These are phyloP conservation scores for Wallacemonas sp. DNA, from an alignment of 208 protist species.

Conservation along the genomic window DNA sequence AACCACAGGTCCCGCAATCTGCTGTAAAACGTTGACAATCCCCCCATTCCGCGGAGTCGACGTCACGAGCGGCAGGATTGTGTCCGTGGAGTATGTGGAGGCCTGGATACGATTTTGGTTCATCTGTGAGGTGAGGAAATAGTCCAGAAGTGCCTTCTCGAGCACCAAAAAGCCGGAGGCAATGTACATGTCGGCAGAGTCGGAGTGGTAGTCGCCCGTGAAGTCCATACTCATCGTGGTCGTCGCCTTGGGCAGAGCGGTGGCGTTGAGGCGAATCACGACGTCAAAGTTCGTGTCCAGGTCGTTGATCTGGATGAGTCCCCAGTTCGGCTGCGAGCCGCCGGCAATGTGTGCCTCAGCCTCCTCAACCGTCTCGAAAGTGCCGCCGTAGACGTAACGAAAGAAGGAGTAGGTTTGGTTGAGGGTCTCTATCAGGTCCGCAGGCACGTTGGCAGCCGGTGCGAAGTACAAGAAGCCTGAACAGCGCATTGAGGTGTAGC, in stretches of 20 bases:
- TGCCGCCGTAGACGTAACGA: constrained; percentile 63
- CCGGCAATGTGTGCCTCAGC: constrained; percentile 25
- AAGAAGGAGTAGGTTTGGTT: constrained; percentile 32
- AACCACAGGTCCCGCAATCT: constrained; percentile 32
- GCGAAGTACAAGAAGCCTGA: constrained; percentile 67
- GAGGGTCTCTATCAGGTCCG: constrained; percentile 39
- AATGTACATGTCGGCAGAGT: constrained; percentile 72
- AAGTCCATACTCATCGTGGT: constrained; percentile 38
- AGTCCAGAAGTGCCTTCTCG: constrained; percentile 64
- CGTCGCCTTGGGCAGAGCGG: constrained; percentile 41
- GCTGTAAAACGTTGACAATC: constrained; percentile 29
- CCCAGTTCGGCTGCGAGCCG: constrained; percentile 33
- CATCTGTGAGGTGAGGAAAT: constrained; percentile 26
- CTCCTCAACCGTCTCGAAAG: constrained; percentile 57
- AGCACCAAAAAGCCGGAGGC: constrained; percentile 71
- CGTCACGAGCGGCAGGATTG: constrained; percentile 30
- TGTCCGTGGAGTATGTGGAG: constrained; percentile 13
- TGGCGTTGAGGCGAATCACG: constrained; percentile 57
- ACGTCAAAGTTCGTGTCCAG: constrained; percentile 58
- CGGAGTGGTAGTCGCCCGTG: constrained; percentile 40
- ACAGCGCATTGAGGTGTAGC: constrained; percentile 48
- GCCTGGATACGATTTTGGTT: constrained; percentile 13
- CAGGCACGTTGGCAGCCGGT: constrained; percentile 44
- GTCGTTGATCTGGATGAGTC: constrained; percentile 46
- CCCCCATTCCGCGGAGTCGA: constrained; percentile 26